Percentiles rank a stretch among this genome's conserved stretches.
phyloP scores from a whole-genome alignment of 768 basidiomycete species.

The Leccinum variicolor region DNA sequence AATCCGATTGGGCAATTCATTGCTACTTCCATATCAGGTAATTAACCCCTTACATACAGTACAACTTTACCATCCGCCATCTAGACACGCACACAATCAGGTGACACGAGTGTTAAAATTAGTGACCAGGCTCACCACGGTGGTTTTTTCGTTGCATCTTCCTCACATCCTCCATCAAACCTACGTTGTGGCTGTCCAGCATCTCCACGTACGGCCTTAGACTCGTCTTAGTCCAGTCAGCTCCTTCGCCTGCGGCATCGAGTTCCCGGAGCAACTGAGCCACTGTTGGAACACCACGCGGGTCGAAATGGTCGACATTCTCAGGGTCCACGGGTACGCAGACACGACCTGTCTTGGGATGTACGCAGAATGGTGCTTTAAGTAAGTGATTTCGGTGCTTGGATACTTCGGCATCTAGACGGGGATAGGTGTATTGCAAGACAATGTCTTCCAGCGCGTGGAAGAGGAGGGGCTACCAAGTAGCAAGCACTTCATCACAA shows the following conservation, averaged over 20 bases:
- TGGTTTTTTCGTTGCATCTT: conserved; percentile 18
- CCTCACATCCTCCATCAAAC: conserved; percentile 31
- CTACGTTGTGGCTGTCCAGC: conserved; percentile 66
- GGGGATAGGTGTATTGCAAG: conserved; percentile 92
- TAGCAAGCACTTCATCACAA: neutral
- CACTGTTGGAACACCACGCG: conserved; percentile 82
- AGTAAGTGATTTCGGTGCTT: conserved; percentile 97
- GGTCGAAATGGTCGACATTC: conserved; percentile 77
- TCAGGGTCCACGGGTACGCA: conserved; percentile 89
- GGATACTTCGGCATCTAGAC: conserved; percentile 95
- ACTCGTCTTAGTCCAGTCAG: conserved; percentile 87
- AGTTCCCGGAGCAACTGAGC: conserved; percentile 79
- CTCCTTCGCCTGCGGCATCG: conserved; percentile 49
- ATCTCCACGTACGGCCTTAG: conserved; percentile 88
- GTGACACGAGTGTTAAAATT: neutral
- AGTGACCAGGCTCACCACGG: conserved; percentile 10
- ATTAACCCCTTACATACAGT: conserved; percentile 1
- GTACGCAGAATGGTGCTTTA: conserved; percentile 96
- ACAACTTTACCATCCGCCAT: conserved; percentile 24
- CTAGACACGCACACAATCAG: conserved; percentile 10
- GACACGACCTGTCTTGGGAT: conserved; percentile 93
- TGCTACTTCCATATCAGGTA: conserved; percentile 1
- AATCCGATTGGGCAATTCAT: conserved; percentile 16
- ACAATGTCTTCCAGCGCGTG: conserved; percentile 82
- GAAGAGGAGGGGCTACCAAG: conserved; percentile 24